Percentiles rank a stretch among this genome's conserved stretches.
phyloP scores from a whole-genome alignment of 2,329 filamentous ascomycete genomes.

The Passalora sequoiae region DNA sequence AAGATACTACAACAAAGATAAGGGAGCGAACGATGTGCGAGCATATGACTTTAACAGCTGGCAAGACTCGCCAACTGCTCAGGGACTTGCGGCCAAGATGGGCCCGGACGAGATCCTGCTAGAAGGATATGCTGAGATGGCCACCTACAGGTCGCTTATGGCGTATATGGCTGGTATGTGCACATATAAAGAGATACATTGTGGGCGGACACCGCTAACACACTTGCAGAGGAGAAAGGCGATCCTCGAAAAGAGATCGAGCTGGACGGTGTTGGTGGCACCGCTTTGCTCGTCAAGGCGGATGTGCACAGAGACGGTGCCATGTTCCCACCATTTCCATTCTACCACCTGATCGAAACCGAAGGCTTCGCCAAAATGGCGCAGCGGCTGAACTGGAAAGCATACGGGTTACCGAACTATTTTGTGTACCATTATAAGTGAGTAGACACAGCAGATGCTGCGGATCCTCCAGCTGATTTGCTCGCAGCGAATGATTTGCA shows the following conservation, averaged over 20 bases:
- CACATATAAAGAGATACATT: not conserved
- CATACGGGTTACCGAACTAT: constrained; percentile 91
- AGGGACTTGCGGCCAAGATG: constrained; percentile 72
- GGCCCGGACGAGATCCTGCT: constrained; percentile 85
- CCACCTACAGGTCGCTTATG: constrained; percentile 89
- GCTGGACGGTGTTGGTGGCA: constrained; percentile 90
- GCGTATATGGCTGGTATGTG: constrained; percentile 63
- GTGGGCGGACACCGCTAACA: not conserved
- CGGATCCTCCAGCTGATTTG: not conserved
- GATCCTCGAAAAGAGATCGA: constrained; percentile 45
- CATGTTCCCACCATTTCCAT: constrained; percentile 96
- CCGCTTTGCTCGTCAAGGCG: constrained; percentile 86
- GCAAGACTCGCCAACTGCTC: constrained; percentile 80
- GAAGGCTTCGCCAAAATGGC: constrained; percentile 99
- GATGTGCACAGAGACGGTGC: constrained; percentile 95
- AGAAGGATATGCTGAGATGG: constrained; percentile 88
- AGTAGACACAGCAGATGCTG: not conserved
- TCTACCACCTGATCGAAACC: constrained; percentile 95
- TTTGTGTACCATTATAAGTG: constrained; percentile 54
- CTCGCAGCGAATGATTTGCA: constrained; percentile 1
- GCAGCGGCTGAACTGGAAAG: constrained; percentile 74
- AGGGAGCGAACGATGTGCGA: constrained; percentile 66
- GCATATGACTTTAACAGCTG: constrained; percentile 98
- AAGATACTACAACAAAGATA: constrained; percentile 64
- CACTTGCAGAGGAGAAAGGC: constrained; percentile 25